Percentiles rank a stretch among this genome's conserved stretches.
These are phyloP conservation scores for Patellaria atrata DNA, from an alignment of 495 filamentous ascomycete species.

Conservation along the genomic window DNA sequence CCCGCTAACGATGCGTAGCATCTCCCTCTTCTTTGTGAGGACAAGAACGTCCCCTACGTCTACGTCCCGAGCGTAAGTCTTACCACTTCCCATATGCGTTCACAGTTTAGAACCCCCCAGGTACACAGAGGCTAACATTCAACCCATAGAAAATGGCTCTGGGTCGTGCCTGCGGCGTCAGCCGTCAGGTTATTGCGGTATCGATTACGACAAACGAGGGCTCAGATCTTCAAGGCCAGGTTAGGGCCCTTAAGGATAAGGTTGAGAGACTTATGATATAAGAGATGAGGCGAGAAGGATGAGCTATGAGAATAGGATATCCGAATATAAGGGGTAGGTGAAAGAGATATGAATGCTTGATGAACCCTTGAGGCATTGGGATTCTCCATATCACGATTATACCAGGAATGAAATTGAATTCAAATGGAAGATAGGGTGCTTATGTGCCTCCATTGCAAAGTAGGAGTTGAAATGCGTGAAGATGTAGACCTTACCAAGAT, in stretches of 20 bases:
- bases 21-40: conserved; percentile 63
- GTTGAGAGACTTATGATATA: conserved; percentile 95
- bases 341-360: not conserved
- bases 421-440: too few relatives aligned
- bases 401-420: too few relatives aligned
- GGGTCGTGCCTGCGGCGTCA: conserved; percentile 74
- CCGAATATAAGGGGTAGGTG: not conserved
- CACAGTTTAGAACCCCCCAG: too few relatives aligned
- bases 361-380: not conserved
- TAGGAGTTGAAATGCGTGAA: too few relatives aligned
- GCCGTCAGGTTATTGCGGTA: conserved; percentile 70
- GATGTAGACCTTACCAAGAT: too few relatives aligned
- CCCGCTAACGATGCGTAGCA: too few relatives aligned
- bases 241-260: conserved; percentile 78
- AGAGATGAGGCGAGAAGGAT: conserved; percentile 19
- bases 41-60: conserved; percentile 49
- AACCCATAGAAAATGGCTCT: conserved; percentile 55
- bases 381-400: too few relatives aligned
- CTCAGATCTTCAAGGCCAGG: conserved; percentile 71
- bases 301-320: not conserved
- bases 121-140: conserved; percentile 48
- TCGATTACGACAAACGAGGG: conserved; percentile 90
- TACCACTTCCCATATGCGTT: conserved; percentile 15
- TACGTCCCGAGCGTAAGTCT: conserved; percentile 50
- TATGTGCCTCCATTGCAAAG: too few relatives aligned